phyloP scores from a whole-genome alignment of 495 filamentous ascomycete species.

The Achaetomiella virescens region DNA sequence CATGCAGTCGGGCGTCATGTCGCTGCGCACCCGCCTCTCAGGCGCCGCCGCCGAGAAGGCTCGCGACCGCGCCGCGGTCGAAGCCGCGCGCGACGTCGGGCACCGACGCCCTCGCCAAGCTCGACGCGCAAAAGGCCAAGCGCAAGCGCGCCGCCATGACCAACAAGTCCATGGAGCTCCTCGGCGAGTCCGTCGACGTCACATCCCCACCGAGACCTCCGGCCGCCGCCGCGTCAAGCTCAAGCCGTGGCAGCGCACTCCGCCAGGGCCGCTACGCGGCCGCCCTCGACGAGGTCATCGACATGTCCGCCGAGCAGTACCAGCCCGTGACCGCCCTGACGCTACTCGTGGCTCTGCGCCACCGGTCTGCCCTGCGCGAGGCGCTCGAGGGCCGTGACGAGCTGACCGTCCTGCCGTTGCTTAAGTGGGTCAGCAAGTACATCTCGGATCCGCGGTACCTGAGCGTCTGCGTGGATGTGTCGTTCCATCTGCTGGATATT shows the following conservation, averaged over 20 bases:
- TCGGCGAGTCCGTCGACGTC: conserved; percentile 80
- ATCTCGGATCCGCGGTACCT: conserved; percentile 75
- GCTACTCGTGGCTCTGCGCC: conserved; percentile 72
- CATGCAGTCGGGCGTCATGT: conserved; percentile 85
- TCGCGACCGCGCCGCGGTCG: conserved; percentile 73
- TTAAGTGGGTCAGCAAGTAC: conserved; percentile 75
- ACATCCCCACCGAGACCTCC: conserved; percentile 43
- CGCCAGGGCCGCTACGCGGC: conserved; percentile 68
- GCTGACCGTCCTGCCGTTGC: conserved; percentile 67
- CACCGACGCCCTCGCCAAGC: conserved; percentile 55
- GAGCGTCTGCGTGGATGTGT: conserved; percentile 68
- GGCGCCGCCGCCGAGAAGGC: conserved; percentile 75
- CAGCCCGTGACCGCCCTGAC: conserved; percentile 61
- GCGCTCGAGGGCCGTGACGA: conserved; percentile 82
- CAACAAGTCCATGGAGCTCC: conserved; percentile 70
- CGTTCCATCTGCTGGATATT: conserved; percentile 79
- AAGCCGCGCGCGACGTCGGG: conserved; percentile 78
- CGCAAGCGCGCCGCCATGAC: conserved; percentile 64
- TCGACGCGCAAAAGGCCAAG: conserved; percentile 60
- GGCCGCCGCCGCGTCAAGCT: conserved; percentile 46
- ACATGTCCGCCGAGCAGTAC: conserved; percentile 38
- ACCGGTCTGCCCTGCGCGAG: conserved; percentile 79
- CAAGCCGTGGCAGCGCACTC: conserved; percentile 71
- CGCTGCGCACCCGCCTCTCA: conserved; percentile 76
- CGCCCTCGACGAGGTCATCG: conserved; percentile 74